These are phyloP conservation scores for Alternaria longipes DNA, from an alignment of 2,329 filamentous ascomycete species.

Conservation along the genomic window DNA sequence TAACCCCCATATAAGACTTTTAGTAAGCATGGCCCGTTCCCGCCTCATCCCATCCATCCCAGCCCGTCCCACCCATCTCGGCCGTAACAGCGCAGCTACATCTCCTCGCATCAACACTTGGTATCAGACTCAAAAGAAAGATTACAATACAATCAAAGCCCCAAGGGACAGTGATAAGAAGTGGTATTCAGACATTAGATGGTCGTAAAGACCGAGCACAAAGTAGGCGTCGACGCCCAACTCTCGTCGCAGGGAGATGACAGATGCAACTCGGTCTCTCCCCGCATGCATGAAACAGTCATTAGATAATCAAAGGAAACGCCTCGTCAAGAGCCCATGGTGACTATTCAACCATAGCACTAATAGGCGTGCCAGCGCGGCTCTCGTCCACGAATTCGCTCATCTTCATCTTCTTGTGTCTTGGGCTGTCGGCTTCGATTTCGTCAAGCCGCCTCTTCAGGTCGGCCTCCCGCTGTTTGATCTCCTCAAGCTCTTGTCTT, in stretches of 20 bases:
- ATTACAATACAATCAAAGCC: constrained; percentile 39
- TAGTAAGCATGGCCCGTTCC: constrained; percentile 20
- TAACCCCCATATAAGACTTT: constrained; percentile 22
- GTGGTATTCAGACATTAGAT: constrained; percentile 49
- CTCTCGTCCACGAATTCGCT: constrained; percentile 63
- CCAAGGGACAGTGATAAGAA: constrained; percentile 17
- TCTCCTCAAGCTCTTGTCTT: constrained; percentile 73
- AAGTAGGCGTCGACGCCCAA: constrained; percentile 38
- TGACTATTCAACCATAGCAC: constrained; percentile 40
- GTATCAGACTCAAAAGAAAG: constrained; percentile 33
- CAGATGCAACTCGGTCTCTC: constrained; percentile 14
- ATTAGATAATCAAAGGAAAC: constrained; percentile 22
- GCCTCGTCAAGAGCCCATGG: constrained; percentile 1
- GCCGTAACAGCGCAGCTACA: constrained; percentile 8
- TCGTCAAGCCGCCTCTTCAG: constrained; percentile 85
- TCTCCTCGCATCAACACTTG: constrained; percentile 24
- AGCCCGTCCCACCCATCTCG: constrained; percentile 2
- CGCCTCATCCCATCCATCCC: constrained; percentile 1
- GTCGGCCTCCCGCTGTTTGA: constrained; percentile 79
- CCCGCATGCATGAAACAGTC: constrained; percentile 21
- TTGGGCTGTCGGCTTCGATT: constrained; percentile 56
- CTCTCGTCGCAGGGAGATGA: constrained; percentile 8
- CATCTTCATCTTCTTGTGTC: constrained; percentile 65
- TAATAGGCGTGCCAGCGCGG: constrained; percentile 47
- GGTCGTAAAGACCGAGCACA: constrained; percentile 40